These are phyloP conservation scores for Amyloporia xantha DNA, from an alignment of 768 basidiomycete species.

Conservation along the genomic window DNA sequence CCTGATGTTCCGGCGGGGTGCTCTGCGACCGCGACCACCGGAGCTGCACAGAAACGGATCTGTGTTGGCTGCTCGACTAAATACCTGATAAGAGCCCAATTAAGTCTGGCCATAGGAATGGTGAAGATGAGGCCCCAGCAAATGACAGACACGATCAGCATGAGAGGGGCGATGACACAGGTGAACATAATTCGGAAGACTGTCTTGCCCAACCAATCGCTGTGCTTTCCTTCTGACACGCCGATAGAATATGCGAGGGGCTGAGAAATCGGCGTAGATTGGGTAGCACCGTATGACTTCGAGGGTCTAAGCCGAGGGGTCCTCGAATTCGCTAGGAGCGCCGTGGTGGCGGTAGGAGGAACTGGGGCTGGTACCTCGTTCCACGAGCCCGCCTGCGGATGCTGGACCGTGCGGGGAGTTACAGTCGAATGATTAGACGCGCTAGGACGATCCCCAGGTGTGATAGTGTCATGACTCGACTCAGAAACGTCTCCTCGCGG, in stretches of 20 bases:
- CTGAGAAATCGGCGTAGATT: slow-evolving; percentile 16
- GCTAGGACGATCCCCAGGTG: slow-evolving; percentile 1
- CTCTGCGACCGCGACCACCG: slow-evolving; percentile 51
- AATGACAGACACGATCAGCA: slow-evolving; percentile 79
- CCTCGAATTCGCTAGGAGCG: slow-evolving; percentile 32
- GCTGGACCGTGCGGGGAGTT: slow-evolving; percentile 33
- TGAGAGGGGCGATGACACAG: slow-evolving; percentile 77
- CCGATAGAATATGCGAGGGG: slow-evolving; percentile 14
- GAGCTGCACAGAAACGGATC: slow-evolving; percentile 92
- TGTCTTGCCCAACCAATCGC: slow-evolving; percentile 60
- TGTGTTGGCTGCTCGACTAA: slow-evolving; percentile 72
- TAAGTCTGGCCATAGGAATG: slow-evolving; percentile 96
- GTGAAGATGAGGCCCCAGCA: slow-evolving; percentile 97
- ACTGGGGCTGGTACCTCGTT: slow-evolving; percentile 17
- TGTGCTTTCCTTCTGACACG: slow-evolving; percentile 17
- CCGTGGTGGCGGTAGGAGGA: slow-evolving; percentile 40
- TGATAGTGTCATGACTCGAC: slow-evolving; percentile 10
- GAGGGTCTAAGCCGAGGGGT: slow-evolving; percentile 26
- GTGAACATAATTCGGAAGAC: slow-evolving; percentile 78
- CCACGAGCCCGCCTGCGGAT: slow-evolving; percentile 39
- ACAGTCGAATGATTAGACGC: slow-evolving; percentile 37
- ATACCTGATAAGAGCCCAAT: slow-evolving; percentile 88
- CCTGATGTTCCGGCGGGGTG: slow-evolving; percentile 8
- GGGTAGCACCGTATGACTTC: slow-evolving; percentile 70
- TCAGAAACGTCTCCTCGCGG: slow-evolving; percentile 3